Evolutionary conservation across 345 rosid genomes (phyloP), one percentile per base, ranked within the genome.

Genomic region (Odontarrhena argentea): DNA sequence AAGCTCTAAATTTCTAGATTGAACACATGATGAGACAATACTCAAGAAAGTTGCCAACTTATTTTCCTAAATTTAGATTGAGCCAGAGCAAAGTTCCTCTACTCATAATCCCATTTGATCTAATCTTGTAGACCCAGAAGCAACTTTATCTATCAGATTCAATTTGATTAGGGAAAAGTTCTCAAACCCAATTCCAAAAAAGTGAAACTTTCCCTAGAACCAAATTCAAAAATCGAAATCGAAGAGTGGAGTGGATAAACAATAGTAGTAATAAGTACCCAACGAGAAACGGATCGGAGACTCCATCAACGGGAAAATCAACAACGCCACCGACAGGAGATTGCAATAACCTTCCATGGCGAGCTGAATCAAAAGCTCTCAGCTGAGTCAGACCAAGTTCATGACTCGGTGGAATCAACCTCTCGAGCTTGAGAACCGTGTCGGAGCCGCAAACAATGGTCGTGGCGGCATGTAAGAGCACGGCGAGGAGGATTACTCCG

Each of bases 291-390:
- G 99, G 99, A 85, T 91, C 85, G 76, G 79, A 88, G 12, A 90
- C 83, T 50, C 99, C 99, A 5, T 57, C 58, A 59, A 91, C 97
- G 1, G 85, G 80, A 42, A 95, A 91, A 82, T 86, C 86, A 50
- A 86, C 91, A 48, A 95, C 85, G 8, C 85, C 95, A 1, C 76
- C 76, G 65, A 43, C 78, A 24, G 80, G 42, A 55, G 91, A 77
- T 71, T 88, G 92, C 59, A 91, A 53, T 79, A 91, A 79, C 78
- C 99, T 84, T 14, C 92, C 84, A 64, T 87, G 99, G 69, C 99
- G 82, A 59, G 80, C 68, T 56, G 78, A 75, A 56, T 95, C 99
- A 74, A 87, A 82, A 49, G 83, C 91, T 55, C 75, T 81, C 30
- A 95, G 86, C 65, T 82, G 78, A 63, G 72, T 71, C 63, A 95